Evolutionary conservation across 1,139 yeast species (phyloP).

Genomic region (Zygoascus hellenicus): DNA sequence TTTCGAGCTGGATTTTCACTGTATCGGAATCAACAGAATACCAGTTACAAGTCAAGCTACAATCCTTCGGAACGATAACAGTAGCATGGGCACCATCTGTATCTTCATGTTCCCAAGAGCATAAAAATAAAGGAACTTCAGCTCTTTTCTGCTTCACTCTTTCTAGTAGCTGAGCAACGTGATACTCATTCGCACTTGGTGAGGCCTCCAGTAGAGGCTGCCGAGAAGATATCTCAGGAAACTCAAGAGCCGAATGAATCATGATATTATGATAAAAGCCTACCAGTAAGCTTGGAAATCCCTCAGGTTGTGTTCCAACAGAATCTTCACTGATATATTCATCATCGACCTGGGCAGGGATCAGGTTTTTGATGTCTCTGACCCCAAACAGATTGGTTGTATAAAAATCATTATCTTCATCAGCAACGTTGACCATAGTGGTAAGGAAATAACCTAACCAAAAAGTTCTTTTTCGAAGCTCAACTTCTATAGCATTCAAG

Average conservation of each 20-base stretch:
- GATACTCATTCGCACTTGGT: background rate
- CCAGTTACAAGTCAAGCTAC: background rate
- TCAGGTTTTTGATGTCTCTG: constrained; percentile 3
- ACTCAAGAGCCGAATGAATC: constrained; percentile 11
- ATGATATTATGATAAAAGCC: constrained; percentile 12
- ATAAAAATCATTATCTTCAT: background rate
- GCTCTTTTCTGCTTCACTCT: constrained; percentile 8
- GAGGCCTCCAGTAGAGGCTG: constrained; percentile 1
- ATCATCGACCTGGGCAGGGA: constrained; percentile 12
- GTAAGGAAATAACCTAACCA: constrained; percentile 11
- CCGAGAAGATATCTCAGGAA: background rate
- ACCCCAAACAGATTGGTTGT: constrained; percentile 5
- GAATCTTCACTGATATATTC: constrained; percentile 10
- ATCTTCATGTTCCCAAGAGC: constrained; percentile 1
- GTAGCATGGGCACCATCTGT: background rate
- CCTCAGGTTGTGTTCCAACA: constrained; percentile 8
- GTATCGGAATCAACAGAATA: constrained; percentile 4
- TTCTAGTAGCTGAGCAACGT: constrained; percentile 3
- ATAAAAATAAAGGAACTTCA: constrained; percentile 7
- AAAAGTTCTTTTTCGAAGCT: constrained; percentile 9
- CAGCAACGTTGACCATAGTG: constrained; percentile 9
- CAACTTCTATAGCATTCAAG: constrained; percentile 8
- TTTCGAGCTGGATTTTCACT: constrained; percentile 11
- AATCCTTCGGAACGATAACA: too few relatives aligned
- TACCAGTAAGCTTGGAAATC: constrained; percentile 7